Conservation (phyloP, 2,329 filamentous ascomycete species). For the Corinectria fuckeliana region DNA sequence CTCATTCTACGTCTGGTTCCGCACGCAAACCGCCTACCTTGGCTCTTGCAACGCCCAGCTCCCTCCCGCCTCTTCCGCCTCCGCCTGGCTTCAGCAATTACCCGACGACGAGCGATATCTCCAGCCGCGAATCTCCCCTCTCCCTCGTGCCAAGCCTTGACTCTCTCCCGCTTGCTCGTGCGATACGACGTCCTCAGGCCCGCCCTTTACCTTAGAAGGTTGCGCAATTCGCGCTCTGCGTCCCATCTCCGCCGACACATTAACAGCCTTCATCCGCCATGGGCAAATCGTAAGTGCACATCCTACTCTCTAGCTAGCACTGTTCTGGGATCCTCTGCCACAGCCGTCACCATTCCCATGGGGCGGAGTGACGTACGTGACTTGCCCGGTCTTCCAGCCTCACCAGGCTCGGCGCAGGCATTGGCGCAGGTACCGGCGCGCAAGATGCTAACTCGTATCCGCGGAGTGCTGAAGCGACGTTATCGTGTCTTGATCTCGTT, state of each 20-base stretch:
- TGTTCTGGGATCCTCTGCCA: background rate
- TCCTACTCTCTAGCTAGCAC: background rate
- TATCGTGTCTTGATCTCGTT: conserved; percentile 27
- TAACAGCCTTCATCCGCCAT: conserved; percentile 40
- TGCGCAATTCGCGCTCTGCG: conserved; percentile 38
- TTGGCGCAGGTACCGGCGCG: conserved; percentile 22
- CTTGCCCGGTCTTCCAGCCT: conserved; percentile 18
- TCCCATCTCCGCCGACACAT: conserved; percentile 20
- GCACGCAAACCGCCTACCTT: conserved; percentile 22
- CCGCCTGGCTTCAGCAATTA: conserved; percentile 12
- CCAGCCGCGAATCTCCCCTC: background rate
- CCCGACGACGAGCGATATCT: conserved; percentile 17
- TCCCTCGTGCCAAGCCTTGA: background rate
- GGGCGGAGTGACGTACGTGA: conserved; percentile 14
- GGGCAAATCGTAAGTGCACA: conserved; percentile 62
- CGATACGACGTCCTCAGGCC: conserved; percentile 16
- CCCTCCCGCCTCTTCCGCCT: conserved; percentile 1
- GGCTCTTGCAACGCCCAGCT: conserved; percentile 17
- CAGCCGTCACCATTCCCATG: background rate
- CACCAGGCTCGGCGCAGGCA: conserved; percentile 14
- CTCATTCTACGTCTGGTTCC: conserved; percentile 27
- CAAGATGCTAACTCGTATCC: conserved; percentile 29
- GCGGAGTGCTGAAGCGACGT: conserved; percentile 34
- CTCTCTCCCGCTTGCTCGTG: conserved; percentile 10
- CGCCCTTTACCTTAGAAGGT: conserved; percentile 19